phyloP scores from a whole-genome alignment of 331 rosid genomes.

The Quercus phellos region DNA sequence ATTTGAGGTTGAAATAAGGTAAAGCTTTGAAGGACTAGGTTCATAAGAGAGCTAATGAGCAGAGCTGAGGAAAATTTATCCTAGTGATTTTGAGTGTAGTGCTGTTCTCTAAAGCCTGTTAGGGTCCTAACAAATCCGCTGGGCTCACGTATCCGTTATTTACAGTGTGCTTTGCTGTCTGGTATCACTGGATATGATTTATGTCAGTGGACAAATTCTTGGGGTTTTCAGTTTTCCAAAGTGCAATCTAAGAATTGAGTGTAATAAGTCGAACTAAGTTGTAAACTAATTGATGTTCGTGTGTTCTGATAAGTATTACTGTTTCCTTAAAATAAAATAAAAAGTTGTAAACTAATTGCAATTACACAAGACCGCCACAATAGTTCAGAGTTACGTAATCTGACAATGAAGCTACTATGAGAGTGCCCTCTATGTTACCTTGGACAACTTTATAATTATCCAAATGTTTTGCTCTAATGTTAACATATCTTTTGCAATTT shows the following conservation, averaged over 20 bases:
- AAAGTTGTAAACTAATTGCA: neutral
- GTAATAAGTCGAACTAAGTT: neutral
- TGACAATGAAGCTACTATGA: no score
- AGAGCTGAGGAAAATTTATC: neutral
- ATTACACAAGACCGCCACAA: neutral
- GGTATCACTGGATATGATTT: neutral
- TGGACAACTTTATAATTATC: no score
- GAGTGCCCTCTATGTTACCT: no score
- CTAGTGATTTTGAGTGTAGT: neutral
- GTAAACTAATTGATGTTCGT: neutral
- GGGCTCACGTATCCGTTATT: neutral
- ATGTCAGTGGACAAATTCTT: neutral
- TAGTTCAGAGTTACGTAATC: no score
- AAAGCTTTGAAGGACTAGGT: neutral
- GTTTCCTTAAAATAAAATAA: no score
- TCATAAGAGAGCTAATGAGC: neutral
- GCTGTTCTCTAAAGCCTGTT: neutral
- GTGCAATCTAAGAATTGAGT: neutral
- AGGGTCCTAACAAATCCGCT: neutral
- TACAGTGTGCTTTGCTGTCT: neutral
- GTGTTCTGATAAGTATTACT: no score
- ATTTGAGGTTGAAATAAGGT: neutral
- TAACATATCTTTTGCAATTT: no score
- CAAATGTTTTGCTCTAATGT: neutral
- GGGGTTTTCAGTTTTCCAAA: neutral